A percentile compares a stretch with the other conserved stretches of the same genome.
Conservation (phyloP, 2,329 filamentous ascomycete genomes). For the Neospermospora avenae region DNA sequence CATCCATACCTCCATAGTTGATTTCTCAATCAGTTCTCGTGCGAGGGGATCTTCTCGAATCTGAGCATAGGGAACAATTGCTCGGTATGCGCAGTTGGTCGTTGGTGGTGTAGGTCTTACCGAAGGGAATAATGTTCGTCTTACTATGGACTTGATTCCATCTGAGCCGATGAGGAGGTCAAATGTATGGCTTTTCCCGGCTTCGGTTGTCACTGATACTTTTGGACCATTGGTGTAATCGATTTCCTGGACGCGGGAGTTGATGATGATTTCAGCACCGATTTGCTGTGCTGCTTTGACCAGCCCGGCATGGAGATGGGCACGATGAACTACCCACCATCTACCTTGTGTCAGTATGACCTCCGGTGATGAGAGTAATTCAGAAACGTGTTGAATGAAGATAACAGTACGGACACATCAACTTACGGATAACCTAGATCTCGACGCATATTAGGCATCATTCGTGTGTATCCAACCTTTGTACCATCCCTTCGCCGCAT, state of each 20-base stretch:
- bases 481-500: constrained; percentile 16
- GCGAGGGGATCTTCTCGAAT: constrained; percentile 40
- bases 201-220: constrained; percentile 35
- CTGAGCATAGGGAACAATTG: constrained; percentile 41
- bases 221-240: constrained; percentile 26
- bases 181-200: constrained; percentile 33
- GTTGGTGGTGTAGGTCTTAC: constrained; percentile 40
- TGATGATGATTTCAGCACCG: constrained; percentile 39
- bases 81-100: constrained; percentile 43
- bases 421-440: constrained; percentile 8
- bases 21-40: constrained; percentile 36
- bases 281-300: constrained; percentile 37
- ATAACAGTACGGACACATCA: no score
- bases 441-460: constrained; percentile 9
- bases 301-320: constrained; percentile 44
- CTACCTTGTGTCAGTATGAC: not conserved
- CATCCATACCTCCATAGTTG: constrained; percentile 45
- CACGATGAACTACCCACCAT: constrained; percentile 46
- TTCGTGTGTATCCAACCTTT: constrained; percentile 18
- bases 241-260: constrained; percentile 37
- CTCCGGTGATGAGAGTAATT: no score
- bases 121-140: constrained; percentile 39
- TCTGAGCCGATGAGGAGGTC: constrained; percentile 40
- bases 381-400: no score
- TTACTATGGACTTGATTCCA: constrained; percentile 40